Conservation (phyloP, 2,329 filamentous ascomycete species). For the Tolypocladium pustulatum region DNA sequence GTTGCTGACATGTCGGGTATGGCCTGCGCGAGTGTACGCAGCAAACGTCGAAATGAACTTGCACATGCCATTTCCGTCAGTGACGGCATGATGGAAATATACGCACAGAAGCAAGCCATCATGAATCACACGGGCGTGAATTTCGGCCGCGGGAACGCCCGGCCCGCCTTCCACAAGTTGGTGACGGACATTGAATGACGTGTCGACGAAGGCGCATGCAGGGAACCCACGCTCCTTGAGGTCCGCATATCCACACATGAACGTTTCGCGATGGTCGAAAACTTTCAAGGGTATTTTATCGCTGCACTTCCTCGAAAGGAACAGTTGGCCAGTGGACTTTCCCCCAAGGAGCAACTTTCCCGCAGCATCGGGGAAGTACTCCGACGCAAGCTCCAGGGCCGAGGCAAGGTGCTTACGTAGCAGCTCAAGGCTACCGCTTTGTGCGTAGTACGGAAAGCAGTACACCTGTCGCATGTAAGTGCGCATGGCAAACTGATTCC, state of each 20-base stretch:
- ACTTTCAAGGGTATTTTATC: constrained; percentile 12
- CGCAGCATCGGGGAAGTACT: constrained; percentile 15
- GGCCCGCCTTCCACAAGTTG: constrained; percentile 7
- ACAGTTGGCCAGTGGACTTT: constrained; percentile 6
- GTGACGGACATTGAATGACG: constrained; percentile 9
- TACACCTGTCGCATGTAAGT: constrained; percentile 9
- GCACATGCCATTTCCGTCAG: constrained; percentile 28
- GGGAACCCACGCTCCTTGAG: constrained; percentile 17
- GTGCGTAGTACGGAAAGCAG: constrained; percentile 5
- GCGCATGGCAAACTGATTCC: constrained; percentile 9
- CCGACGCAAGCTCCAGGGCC: constrained; percentile 6
- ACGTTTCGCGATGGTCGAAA: constrained; percentile 5
- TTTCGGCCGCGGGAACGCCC: constrained; percentile 23
- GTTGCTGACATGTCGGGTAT: background rate
- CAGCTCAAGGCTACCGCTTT: background rate
- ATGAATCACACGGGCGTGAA: constrained; percentile 25
- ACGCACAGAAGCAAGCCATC: constrained; percentile 29
- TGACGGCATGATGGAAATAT: constrained; percentile 31
- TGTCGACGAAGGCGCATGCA: constrained; percentile 16
- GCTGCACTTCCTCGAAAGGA: constrained; percentile 7
- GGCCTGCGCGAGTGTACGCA: constrained; percentile 10
- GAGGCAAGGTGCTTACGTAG: constrained; percentile 1
- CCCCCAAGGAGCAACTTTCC: constrained; percentile 13
- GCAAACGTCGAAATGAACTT: constrained; percentile 29
- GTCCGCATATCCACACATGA: constrained; percentile 14